Evolutionary conservation across 345 rosid genomes (phyloP).

Genomic region (Gynandropsis gynandra): DNA sequence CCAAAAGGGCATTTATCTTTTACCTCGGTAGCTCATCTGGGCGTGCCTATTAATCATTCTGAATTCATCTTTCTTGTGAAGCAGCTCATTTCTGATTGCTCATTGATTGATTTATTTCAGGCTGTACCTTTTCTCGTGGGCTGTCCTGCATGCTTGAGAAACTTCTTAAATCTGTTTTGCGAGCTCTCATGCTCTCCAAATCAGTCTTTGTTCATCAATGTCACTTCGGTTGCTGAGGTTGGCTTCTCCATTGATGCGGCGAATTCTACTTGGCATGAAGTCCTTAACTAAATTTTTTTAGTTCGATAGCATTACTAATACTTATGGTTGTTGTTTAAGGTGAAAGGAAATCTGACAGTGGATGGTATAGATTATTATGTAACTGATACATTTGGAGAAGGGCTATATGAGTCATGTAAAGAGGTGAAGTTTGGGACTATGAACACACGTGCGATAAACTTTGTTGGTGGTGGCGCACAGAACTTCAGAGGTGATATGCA

Average conservation of each 20-base stretch:
- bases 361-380: constrained; percentile 71
- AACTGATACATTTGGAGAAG: constrained; percentile 76
- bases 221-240: constrained; percentile 79
- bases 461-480: constrained; percentile 90
- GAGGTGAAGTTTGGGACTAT: constrained; percentile 97
- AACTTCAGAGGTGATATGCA: constrained; percentile 61
- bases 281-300: constrained; percentile 8
- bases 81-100: constrained; percentile 8
- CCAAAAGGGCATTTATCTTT: constrained; percentile 4
- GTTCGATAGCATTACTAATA: constrained; percentile 17
- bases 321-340: constrained; percentile 35
- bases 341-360: constrained; percentile 74
- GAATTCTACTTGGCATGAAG: constrained; percentile 1
- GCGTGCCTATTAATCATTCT: constrained; percentile 12
- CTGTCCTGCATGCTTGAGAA: constrained; percentile 98
- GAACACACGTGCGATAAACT: constrained; percentile 87
- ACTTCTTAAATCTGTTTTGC: constrained; percentile 88
- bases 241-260: constrained; percentile 19
- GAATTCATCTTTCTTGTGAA: background rate
- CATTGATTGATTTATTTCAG: constrained; percentile 30
- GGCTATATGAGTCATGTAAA: constrained; percentile 78
- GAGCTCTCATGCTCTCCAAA: constrained; percentile 91
- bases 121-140: constrained; percentile 95
- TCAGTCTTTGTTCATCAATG: constrained; percentile 87
- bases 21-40: constrained; percentile 5